Conservation (phyloP, 2,329 filamentous ascomycete genomes). For the Endothia cerciana region DNA sequence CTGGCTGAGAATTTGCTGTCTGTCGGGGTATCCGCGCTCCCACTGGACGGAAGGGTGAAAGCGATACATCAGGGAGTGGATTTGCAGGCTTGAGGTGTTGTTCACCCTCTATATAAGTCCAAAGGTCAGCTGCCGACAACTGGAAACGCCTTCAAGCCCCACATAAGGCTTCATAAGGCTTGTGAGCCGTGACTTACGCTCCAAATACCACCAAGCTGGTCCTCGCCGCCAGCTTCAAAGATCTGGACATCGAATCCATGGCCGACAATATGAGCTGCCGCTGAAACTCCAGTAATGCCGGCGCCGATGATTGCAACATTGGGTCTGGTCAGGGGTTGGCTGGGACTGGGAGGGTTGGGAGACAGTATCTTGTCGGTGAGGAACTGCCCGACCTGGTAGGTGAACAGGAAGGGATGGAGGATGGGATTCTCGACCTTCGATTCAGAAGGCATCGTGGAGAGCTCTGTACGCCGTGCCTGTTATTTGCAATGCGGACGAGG, state of each 20-base stretch:
- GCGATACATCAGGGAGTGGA: constrained; percentile 85
- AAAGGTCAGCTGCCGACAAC: background rate
- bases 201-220: constrained; percentile 79
- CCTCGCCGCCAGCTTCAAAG: constrained; percentile 72
- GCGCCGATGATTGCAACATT: constrained; percentile 72
- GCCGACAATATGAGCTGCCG: constrained; percentile 80
- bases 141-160: no score
- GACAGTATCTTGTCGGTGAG: constrained; percentile 67
- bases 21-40: constrained; percentile 75
- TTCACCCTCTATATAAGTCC: constrained; percentile 66
- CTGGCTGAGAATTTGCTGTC: constrained; percentile 74
- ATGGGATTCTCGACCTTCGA: constrained; percentile 45
- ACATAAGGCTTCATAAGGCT: background rate
- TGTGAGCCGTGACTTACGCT: constrained; percentile 55
- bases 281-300: constrained; percentile 74
- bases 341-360: constrained; percentile 67
- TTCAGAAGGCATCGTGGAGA: constrained; percentile 39
- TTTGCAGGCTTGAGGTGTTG: constrained; percentile 80
- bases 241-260: constrained; percentile 83
- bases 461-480: background rate
- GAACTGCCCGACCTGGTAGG: constrained; percentile 70
- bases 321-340: constrained; percentile 60
- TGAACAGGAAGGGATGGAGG: constrained; percentile 60
- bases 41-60: constrained; percentile 82
- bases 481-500: no score